Percentiles rank a stretch among this genome's conserved stretches.
These are phyloP conservation scores for Suillus subluteus DNA, from an alignment of 768 basidiomycete genomes.

Conservation along the genomic window DNA sequence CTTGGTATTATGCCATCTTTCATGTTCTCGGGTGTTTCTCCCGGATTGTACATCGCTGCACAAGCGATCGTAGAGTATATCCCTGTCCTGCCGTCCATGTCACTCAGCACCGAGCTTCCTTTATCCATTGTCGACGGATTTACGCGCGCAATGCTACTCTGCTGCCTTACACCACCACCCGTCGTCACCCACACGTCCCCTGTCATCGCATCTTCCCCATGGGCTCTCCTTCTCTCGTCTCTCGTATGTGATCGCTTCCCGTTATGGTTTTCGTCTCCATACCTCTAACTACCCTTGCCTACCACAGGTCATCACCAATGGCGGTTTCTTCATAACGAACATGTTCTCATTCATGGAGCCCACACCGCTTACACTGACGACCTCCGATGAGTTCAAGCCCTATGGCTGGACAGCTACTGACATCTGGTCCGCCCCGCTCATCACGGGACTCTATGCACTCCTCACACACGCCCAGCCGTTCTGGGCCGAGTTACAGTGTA, in stretches of 20 bases:
- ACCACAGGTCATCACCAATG: slow-evolving; percentile 68
- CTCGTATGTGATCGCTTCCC: slow-evolving; percentile 48
- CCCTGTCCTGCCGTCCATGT: slow-evolving; percentile 56
- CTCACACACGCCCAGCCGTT: slow-evolving; percentile 87
- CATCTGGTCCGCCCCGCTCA: slow-evolving; percentile 81
- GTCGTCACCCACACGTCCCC: slow-evolving; percentile 57
- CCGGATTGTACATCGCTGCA: slow-evolving; percentile 58
- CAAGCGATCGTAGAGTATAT: slow-evolving; percentile 67
- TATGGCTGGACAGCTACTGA: slow-evolving; percentile 89
- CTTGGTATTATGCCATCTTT: slow-evolving; percentile 76
- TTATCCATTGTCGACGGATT: slow-evolving; percentile 78
- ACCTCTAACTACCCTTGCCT: neutral
- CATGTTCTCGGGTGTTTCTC: slow-evolving; percentile 71
- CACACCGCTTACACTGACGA: slow-evolving; percentile 64
- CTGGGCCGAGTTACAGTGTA: slow-evolving; percentile 60
- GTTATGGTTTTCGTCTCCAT: neutral
- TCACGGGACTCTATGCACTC: slow-evolving; percentile 80
- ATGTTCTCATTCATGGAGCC: slow-evolving; percentile 78
- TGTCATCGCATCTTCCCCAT: slow-evolving; percentile 65
- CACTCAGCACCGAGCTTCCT: slow-evolving; percentile 66
- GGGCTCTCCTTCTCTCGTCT: slow-evolving; percentile 75
- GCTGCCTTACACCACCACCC: slow-evolving; percentile 73
- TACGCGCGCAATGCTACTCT: slow-evolving; percentile 77
- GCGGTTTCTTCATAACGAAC: slow-evolving; percentile 80
- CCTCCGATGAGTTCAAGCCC: slow-evolving; percentile 78